Evolutionary conservation across 208 protist genomes (phyloP).

Genomic region (Leishmania braziliensis): DNA sequence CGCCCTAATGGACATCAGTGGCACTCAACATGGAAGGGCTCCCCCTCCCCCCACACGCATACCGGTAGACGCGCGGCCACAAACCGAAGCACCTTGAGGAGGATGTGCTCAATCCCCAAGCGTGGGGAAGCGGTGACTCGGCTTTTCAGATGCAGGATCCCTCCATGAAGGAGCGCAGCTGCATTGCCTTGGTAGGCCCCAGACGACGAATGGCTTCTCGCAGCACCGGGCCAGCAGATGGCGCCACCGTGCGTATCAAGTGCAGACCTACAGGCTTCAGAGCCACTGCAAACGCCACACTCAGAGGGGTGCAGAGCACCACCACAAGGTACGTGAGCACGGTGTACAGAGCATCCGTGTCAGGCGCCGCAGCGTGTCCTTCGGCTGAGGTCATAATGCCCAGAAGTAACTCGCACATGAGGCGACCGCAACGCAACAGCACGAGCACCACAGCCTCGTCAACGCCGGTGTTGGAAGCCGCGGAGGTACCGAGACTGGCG

Average conservation of each 20-base stretch:
- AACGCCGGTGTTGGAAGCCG: not conserved
- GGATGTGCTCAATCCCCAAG: too few species aligned
- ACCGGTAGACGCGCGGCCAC: not conserved
- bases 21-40: not conserved
- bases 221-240: constrained; percentile 36
- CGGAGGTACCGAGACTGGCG: constrained; percentile 7
- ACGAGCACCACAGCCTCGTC: not conserved
- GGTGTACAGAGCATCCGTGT: constrained; percentile 11
- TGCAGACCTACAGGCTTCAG: constrained; percentile 37
- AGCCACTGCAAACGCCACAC: constrained; percentile 14
- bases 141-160: constrained; percentile 27
- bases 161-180: constrained; percentile 73
- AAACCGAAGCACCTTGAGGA: not conserved
- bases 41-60: not conserved
- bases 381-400: constrained; percentile 5
- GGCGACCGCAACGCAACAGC: constrained; percentile 21
- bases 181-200: constrained; percentile 27
- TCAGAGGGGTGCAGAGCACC: constrained; percentile 26
- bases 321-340: constrained; percentile 38
- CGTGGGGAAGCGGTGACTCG: not conserved
- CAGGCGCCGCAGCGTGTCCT: constrained; percentile 5
- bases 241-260: constrained; percentile 45
- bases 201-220: constrained; percentile 59
- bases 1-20: too few species aligned
- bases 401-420: constrained; percentile 21